These are phyloP conservation scores for Aspergillus sp. DNA, from an alignment of 2,329 filamentous ascomycete species.

Conservation along the genomic window DNA sequence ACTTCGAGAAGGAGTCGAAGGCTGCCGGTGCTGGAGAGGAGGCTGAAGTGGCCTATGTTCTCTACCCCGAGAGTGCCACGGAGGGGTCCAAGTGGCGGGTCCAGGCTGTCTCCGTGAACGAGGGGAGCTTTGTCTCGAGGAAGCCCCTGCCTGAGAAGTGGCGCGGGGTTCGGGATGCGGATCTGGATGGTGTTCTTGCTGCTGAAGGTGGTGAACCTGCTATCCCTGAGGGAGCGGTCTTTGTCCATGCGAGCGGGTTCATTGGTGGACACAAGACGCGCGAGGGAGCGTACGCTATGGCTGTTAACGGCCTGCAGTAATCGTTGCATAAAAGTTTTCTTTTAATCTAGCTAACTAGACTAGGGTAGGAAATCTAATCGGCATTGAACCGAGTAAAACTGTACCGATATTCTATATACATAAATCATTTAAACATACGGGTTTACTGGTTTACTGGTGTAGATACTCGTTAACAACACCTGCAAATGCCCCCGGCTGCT, in stretches of 20 bases:
- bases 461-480: conserved; percentile 62
- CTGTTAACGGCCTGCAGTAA: conserved; percentile 32
- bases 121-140: conserved; percentile 86
- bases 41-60: conserved; percentile 72
- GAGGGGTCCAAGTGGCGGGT: conserved; percentile 86
- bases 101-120: conserved; percentile 81
- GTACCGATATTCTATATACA: not conserved
- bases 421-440: not conserved
- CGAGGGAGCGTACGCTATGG: conserved; percentile 85
- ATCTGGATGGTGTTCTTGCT: conserved; percentile 64
- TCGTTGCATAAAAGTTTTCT: not conserved
- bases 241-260: conserved; percentile 92
- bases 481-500: conserved; percentile 69
- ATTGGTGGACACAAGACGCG: conserved; percentile 94
- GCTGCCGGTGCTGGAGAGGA: conserved; percentile 37
- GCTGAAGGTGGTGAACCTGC: conserved; percentile 40
- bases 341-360: not conserved
- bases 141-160: conserved; percentile 88
- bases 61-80: conserved; percentile 81
- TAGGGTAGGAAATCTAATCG: not conserved
- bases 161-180: conserved; percentile 85
- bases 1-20: conserved; percentile 68
- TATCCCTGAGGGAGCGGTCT: conserved; percentile 65
- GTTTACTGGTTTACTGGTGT: conserved; percentile 3
- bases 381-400: not conserved